Evolutionary conservation across 2,329 filamentous ascomycete species (phyloP).

Genomic region (Plenodomus biglobosus): DNA sequence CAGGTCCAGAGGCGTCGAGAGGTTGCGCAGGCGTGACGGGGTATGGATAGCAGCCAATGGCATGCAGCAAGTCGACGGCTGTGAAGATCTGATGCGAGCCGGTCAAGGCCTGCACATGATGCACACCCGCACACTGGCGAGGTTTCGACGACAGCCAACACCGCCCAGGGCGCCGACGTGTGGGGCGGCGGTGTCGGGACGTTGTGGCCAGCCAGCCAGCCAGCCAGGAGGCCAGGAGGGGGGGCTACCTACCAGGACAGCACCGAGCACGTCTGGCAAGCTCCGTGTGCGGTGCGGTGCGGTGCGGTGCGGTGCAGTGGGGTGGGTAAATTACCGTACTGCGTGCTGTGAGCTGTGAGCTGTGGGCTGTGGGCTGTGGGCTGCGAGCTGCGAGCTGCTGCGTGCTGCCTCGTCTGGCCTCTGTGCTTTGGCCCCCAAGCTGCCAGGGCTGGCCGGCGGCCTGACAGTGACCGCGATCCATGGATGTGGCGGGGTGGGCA

Average conservation of each 20-base stretch:
- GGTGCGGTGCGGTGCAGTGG: no score
- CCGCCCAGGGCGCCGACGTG: slow-evolving; percentile 5
- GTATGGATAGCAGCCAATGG: slow-evolving; percentile 18
- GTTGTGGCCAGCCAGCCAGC: background rate
- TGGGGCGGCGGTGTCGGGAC: slow-evolving; percentile 1
- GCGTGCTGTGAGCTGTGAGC: background rate
- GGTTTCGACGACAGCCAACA: slow-evolving; percentile 8
- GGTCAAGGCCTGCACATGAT: slow-evolving; percentile 4
- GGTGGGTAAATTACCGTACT: background rate
- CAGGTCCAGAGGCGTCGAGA: slow-evolving; percentile 17
- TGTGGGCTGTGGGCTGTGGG: no score
- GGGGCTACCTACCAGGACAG: background rate
- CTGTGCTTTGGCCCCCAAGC: slow-evolving; percentile 16
- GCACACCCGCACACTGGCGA: slow-evolving; percentile 5
- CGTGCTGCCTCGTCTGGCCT: no score
- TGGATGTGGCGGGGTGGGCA: slow-evolving; percentile 7
- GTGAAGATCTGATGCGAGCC: slow-evolving; percentile 12
- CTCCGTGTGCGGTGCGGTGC: background rate
- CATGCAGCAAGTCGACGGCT: slow-evolving; percentile 3
- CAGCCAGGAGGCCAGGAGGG: slow-evolving; percentile 2
- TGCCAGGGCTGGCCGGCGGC: background rate
- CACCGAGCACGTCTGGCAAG: background rate
- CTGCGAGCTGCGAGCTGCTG: no score
- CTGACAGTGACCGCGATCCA: no score
- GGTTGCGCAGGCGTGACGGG: slow-evolving; percentile 28